Conservation (phyloP, 371 early-diverging fungal species). For the Rhizopus arrhizus region DNA sequence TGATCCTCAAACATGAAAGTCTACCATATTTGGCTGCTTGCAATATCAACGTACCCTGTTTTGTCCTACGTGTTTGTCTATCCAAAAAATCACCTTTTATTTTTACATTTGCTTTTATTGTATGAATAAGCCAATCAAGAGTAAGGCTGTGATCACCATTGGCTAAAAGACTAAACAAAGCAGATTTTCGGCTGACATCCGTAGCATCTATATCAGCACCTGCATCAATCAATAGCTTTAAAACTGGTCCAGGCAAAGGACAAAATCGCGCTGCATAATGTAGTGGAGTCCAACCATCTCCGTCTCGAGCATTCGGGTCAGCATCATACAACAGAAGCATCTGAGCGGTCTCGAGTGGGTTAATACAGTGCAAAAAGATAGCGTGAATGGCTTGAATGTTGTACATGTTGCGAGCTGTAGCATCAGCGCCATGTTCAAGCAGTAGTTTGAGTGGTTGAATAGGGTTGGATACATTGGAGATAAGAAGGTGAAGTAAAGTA, state of each 20-base stretch:
- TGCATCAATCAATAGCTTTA: slow-evolving; percentile 29
- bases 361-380: slow-evolving; percentile 34
- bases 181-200: slow-evolving; percentile 36
- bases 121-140: slow-evolving; percentile 27
- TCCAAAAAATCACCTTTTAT: slow-evolving; percentile 31
- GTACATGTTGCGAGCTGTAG: slow-evolving; percentile 44
- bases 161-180: slow-evolving; percentile 41
- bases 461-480: slow-evolving; percentile 43
- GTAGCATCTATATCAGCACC: slow-evolving; percentile 57
- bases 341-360: slow-evolving; percentile 44
- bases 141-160: slow-evolving; percentile 29
- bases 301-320: slow-evolving; percentile 64
- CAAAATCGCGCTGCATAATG: slow-evolving; percentile 70
- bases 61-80: slow-evolving; percentile 13
- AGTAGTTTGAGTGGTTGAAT: slow-evolving; percentile 38
- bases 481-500: slow-evolving; percentile 48
- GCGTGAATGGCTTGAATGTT: slow-evolving; percentile 46
- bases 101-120: slow-evolving; percentile 21
- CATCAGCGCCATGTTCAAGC: slow-evolving; percentile 54
- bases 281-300: slow-evolving; percentile 76
- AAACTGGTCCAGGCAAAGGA: slow-evolving; percentile 33
- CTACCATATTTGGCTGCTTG: slow-evolving; percentile 39
- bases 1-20: slow-evolving; percentile 14
- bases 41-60: slow-evolving; percentile 22
- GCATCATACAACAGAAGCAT: slow-evolving; percentile 36